Evolutionary conservation across 2,329 filamentous ascomycete genomes (phyloP), one percentile per base, ranked within the genome.

Genomic region (Cladosporium oxysporum): DNA sequence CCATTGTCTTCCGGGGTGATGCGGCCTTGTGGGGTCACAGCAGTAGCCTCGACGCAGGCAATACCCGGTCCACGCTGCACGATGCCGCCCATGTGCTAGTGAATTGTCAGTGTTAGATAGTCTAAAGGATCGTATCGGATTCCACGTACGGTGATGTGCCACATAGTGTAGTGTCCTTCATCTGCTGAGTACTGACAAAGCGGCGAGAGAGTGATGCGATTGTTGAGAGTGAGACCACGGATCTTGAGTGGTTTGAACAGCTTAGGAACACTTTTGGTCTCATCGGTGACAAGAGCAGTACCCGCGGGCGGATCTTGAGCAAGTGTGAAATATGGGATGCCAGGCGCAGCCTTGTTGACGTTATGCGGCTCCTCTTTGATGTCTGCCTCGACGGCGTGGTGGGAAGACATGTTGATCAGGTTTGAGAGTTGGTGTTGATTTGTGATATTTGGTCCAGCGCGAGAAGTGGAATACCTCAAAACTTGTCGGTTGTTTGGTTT

Each of bases 1-100:
- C 93, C 92, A 14, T 82, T 80, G 76, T 94, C 91, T 76, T 93
- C 84, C 1, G 92, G 92, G 0, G 91, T 90, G 81, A 96, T 96
- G 64, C 93, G 87, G 31, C 93, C 93, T 71, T 93, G 88, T 6
- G 91, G 79, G 11, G 86, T 82, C 0, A 96, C 90, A 35, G 88
- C 83, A 0, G 91, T 93, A 29, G 93, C 92, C 80, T 97, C 93
- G 66, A 93, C 83, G 67, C 93, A 86, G 58, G 90, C 81, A 21
- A 96, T 81, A 1, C 87, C 90, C 0, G 91, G 89, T 14, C 93
- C 93, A 65, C 90, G 87, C 66, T 90, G 83, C 26, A 91, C 85
- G 71, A 93, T 93, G 67, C 91, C 89, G 65, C 92, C 61, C 31
- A 58, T 37, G 31, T 62, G 44, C 33, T 59, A 11, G 35, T 0